Conservation (phyloP, 176 grass and related monocot species). For the Oryza meyeriana region DNA sequence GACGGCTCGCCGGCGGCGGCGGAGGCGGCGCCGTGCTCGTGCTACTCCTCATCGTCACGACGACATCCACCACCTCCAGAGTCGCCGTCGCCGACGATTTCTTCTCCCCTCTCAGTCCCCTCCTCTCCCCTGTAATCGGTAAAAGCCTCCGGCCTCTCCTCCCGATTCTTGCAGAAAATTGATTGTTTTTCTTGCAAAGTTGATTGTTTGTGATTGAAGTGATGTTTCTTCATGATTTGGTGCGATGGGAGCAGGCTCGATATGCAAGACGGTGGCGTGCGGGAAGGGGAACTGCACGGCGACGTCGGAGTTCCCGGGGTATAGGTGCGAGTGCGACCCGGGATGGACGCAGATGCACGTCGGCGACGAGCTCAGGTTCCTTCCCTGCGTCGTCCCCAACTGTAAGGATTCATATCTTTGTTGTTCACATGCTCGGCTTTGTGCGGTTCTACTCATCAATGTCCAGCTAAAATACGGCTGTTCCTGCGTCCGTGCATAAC, state of each 20-base stretch:
- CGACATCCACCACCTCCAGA: neutral
- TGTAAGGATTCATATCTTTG: slow-evolving; percentile 34
- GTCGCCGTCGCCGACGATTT: slow-evolving; percentile 47
- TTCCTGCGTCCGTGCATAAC: neutral
- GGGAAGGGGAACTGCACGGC: slow-evolving; percentile 77
- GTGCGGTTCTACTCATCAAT: neutral
- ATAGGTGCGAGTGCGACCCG: slow-evolving; percentile 62
- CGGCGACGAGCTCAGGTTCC: slow-evolving; percentile 58
- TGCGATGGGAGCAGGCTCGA: slow-evolving; percentile 33
- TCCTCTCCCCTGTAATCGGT: slow-evolving; percentile 66
- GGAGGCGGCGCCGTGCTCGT: neutral
- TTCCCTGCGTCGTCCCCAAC: slow-evolving; percentile 90
- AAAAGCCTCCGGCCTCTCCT: neutral
- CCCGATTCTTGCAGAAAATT: neutral
- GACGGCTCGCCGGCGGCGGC: slow-evolving; percentile 9
- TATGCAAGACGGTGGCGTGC: slow-evolving; percentile 60
- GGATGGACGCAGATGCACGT: slow-evolving; percentile 83
- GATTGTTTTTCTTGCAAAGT: neutral
- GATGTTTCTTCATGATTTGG: neutral
- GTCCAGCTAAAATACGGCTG: neutral
- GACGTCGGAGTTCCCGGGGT: slow-evolving; percentile 43
- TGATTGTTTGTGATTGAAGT: neutral
- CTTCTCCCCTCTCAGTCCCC: slow-evolving; percentile 58
- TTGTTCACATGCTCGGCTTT: neutral
- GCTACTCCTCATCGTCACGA: slow-evolving; percentile 12